Conservation (phyloP, 2,329 filamentous ascomycete genomes). For the Paecilomyces niveus region DNA sequence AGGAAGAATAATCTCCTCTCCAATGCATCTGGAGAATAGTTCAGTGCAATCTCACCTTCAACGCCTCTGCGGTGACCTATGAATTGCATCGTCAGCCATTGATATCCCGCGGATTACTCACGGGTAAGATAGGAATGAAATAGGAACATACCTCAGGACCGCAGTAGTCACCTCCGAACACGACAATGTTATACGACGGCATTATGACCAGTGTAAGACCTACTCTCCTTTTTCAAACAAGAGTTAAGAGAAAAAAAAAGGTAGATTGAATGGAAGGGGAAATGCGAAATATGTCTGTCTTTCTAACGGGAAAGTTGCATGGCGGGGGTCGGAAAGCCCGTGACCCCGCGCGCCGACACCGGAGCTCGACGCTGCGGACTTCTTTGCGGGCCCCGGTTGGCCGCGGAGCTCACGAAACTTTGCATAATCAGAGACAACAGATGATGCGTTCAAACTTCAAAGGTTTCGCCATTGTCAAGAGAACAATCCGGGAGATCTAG, state of each 20-base stretch:
- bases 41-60: slow-evolving; percentile 57
- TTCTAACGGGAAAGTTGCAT: slow-evolving; percentile 1
- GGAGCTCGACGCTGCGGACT: slow-evolving; percentile 8
- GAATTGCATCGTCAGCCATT: slow-evolving; percentile 13
- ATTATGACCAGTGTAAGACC: slow-evolving; percentile 38
- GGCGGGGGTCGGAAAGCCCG: slow-evolving; percentile 11
- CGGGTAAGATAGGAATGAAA: slow-evolving; percentile 4
- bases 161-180: slow-evolving; percentile 77
- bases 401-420: not conserved
- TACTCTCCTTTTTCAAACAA: not conserved
- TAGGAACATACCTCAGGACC: slow-evolving; percentile 66
- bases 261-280: slow-evolving; percentile 11
- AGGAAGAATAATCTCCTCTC: not conserved
- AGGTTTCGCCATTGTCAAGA: not conserved
- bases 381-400: not conserved
- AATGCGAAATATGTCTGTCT: not conserved
- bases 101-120: not conserved
- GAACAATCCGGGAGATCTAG: not conserved
- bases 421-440: not conserved
- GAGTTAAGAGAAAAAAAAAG: slow-evolving; percentile 3
- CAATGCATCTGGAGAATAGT: not conserved
- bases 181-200: slow-evolving; percentile 69
- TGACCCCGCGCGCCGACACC: slow-evolving; percentile 20
- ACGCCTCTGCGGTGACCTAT: slow-evolving; percentile 72
- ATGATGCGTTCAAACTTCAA: not conserved